These are phyloP conservation scores for Volvox africanus DNA, from an alignment of 139 green algal species.

Conservation along the genomic window DNA sequence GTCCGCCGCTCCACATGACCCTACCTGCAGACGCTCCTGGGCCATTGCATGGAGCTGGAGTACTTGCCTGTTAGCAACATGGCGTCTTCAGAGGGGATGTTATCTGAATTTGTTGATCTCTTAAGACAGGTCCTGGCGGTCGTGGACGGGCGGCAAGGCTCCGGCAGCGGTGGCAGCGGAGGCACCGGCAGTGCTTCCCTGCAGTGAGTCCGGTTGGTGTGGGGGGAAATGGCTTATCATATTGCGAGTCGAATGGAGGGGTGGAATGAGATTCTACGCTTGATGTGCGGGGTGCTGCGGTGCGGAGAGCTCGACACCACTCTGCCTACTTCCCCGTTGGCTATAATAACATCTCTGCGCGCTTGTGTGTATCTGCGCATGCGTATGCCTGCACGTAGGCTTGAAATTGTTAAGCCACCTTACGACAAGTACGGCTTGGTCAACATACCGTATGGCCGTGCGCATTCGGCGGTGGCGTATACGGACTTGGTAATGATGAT, in stretches of 20 bases:
- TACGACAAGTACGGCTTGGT: constrained; percentile 43
- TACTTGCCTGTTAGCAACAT: constrained; percentile 19
- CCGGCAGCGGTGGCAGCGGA: background rate
- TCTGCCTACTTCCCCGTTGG: no score
- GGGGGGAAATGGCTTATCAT: background rate
- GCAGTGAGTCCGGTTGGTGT: background rate
- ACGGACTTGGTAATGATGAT: constrained; percentile 2
- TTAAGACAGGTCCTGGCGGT: constrained; percentile 11
- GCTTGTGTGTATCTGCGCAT: background rate
- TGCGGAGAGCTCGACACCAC: background rate
- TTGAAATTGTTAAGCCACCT: constrained; percentile 8
- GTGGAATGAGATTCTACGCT: background rate
- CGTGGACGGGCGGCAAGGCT: background rate
- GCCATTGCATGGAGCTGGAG: constrained; percentile 44
- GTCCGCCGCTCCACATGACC: background rate
- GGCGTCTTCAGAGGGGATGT: background rate
- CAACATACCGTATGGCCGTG: background rate
- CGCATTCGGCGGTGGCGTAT: constrained; percentile 33
- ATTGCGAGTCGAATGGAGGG: background rate
- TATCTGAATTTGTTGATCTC: constrained; percentile 39
- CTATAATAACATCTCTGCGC: background rate
- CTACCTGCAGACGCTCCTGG: background rate
- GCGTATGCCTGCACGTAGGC: background rate
- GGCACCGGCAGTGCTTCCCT: background rate
- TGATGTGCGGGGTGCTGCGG: background rate